Base-by-base conservation (phyloP, 305 asterid genomes). In the Plantago lanceolata region DNA sequence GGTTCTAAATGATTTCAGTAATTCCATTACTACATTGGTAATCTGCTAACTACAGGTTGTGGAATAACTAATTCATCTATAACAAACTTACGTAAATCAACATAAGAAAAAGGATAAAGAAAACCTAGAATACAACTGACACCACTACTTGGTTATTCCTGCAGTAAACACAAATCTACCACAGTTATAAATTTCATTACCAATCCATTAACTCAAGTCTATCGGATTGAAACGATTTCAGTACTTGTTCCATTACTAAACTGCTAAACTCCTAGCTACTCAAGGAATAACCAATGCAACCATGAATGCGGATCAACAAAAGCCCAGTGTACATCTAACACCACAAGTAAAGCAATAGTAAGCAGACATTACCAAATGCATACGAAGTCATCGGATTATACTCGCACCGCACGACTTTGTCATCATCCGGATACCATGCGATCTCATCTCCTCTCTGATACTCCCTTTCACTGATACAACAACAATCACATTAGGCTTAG, bases 361-460 rank as follows among this genome's bases (percentile, higher is more conserved):
- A 57, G 37, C 15, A 17, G 24, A 12, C 37, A 53, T 44, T 81
- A 94, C 99, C 99, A 71, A 88, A 94, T 76, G 95, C 97, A 73
- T 85, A 94, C 49, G 96, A 90, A 57, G 90, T 90, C 65, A 73
- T 75, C 14, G 96, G 96, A 78, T 88, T 94, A 72, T 81, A 86
- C 81, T 90, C 99, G 69, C 82, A 90, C 15, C 97, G 85, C 43
- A 90, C 99, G 64, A 78, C 68, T 67, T 83, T 90, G 61, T 90
- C 94, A 5, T 84, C 88, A 64, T 88, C 99, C 2, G 96, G 80
- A 66, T 81, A 85, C 99, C 99, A 94, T 48, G 97, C 81, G 66
- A 81, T 78, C 80, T 94, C 99, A 59, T 94, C 97, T 40, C 99
- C 99, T 81, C 89, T 88, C 68, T 85, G 93, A 72, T 83, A 88